Base-by-base conservation (phyloP, 2,329 filamentous ascomycete species). In the Beauveria sp. region DNA sequence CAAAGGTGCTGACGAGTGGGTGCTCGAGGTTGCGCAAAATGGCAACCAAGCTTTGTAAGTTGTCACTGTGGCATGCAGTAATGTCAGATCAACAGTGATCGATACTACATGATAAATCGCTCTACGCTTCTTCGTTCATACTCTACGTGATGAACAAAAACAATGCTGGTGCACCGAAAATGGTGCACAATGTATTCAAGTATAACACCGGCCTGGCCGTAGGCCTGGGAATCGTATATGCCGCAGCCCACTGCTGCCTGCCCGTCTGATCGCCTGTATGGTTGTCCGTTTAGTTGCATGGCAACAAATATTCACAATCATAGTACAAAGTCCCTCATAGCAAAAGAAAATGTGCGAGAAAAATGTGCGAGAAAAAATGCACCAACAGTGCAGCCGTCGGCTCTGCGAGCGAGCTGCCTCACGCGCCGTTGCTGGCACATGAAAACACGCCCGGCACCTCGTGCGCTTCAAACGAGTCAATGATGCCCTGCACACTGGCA, bases 391-490 rank as follows among this genome's bases (percentile, higher is more conserved):
- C 40, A 44, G 43, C 24, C n/a, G 22, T 18, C 3, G 34, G 12
- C 30, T n/a, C 12, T 12, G n/a, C 55, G 55, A 53, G 47, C 20
- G 20, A 51, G n/a, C 51, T 43, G 37, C 68, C 88, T 59, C 47
- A 59, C 59, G 89, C 73, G 1, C 84, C 88, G 66, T 91, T 91
- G 65, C 76, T 83, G 16, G 79, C 80, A 70, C 92, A 96, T 1
- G 85, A 85, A 70, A 96, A 96, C 1, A 90, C 84, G 1, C 85
- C 84, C 1, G 87, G 82, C 28, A 96, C 89, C 1, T 76, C 76
- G 3, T 84, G 83, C 1, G 79, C 74, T 37, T 80, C 70, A 69
- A 93, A 96, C 22, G 87, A 86, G 62, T 91, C 79, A 26, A 94
- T 82, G 62, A 92, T 92, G 61, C 84, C 85, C 72, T 90, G 82